Evolutionary conservation across 768 basidiomycete genomes (phyloP), one percentile per base, ranked within the genome.

Genomic region (Hortiboletus campestris): DNA sequence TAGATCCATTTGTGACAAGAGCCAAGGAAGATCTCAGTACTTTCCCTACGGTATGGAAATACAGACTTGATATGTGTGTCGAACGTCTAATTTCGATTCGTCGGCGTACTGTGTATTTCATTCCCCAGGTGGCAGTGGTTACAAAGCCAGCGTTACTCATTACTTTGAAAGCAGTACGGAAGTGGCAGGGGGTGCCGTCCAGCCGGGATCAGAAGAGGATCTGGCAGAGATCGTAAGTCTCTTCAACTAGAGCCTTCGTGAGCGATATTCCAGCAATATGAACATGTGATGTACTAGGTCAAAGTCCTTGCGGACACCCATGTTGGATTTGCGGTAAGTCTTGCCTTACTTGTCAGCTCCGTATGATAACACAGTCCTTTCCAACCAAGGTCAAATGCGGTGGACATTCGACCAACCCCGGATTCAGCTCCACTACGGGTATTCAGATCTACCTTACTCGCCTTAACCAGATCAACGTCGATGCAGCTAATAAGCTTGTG

Each of bases 351-450:
- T 22, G 17, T 38, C 17, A 12, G 10, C 3, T 2, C 31, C 4
- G 2, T 0, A 36, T 29, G 6, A 25, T 19, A 16, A 35, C 28
- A 7, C 12, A 6, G 4, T 19, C 16, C 4, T 25, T n/a, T 12
- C 36, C 29, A 11, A 14, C 51, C 20, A 34, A 73, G 72, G 46
- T 74, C 46, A 74, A 74, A 53, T 63, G 67, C 1, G 72, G 73
- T 25, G 73, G 72, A 7, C 72, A 75, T 49, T 46, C 61, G 1
- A 51, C 60, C 14, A 67, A 65, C 35, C 64, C 66, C 12, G 57
- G 60, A 3, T 75, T 74, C 55, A 72, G 67, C 40, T 74, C 72
- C 6, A 72, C 72, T 1, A 46, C 38, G 1, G 74, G 72, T 6
- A 36, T 74, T 28, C 71, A 71, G 40, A 65, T 74, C 28, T 57